Base-by-base conservation (phyloP, 1,284 basidiomycete genomes). In the Filobasidium uniguttulatum region DNA sequence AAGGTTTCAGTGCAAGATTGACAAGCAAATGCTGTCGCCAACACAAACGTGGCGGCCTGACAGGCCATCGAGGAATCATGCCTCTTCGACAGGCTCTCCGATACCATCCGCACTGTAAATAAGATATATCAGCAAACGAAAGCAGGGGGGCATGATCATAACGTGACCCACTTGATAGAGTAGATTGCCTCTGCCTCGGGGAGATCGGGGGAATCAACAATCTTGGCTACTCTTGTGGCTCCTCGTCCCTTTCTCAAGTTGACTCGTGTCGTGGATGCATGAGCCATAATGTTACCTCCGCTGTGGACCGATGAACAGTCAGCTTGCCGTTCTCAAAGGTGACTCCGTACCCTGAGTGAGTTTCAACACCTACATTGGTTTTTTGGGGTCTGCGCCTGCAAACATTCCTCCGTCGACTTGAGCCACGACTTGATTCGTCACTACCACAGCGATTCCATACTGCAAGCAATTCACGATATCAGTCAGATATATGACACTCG, bases 381-480 rank as follows among this genome's bases (percentile, higher is more conserved):
- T 98, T 77, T 96, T 96, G 5, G 71, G 67, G 72, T 93, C 86
- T 57, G 89, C 88, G 8, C 78, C 76, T 15, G 81, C 81, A 61
- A 89, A 93, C 44, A 85, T 85, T 8, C 84, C 81, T 12, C 85
- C 87, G 62, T 98, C 94, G 1, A 94, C 93, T 57, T 83, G 91
- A 15, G 94, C 96, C 75, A 99, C 96, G 54, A 99, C 94, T 69
- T 99, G 94, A 66, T 99, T 99, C 5, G 89, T 90, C 47, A 97
- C 82, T 3, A 98, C 90, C 15, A 98, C 93, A 0, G 93, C 93
- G 25, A 98, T 87, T 28, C 93, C 94, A 62, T 89, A 98, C 88
- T 93, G 55, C 8, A 56, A 34, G 25, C 48, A 5, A 23, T 23
- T 28, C 9, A 37, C 7, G 25, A 28, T 17, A 14, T 3, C 50